phyloP scores from a whole-genome alignment of 768 basidiomycete species.

The Obba rivulosa region DNA sequence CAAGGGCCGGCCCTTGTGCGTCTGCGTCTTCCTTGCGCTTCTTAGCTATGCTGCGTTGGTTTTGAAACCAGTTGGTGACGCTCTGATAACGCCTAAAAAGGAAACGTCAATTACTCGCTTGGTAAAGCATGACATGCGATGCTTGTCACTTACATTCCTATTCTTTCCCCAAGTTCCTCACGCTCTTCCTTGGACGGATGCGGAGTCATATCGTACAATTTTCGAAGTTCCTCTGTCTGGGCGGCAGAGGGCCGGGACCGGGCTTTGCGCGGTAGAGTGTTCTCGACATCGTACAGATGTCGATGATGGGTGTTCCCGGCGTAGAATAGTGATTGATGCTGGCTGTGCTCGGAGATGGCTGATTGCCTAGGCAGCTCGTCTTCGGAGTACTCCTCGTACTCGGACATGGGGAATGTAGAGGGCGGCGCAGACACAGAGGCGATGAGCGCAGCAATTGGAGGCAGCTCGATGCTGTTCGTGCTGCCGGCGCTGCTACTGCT shows the following conservation, averaged over 20 bases:
- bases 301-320: conserved; percentile 44
- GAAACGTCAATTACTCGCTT: conserved; percentile 13
- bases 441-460: conserved; percentile 36
- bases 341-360: conserved; percentile 8
- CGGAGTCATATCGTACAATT: conserved; percentile 55
- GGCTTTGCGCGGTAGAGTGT: conserved; percentile 51
- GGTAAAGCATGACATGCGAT: conserved; percentile 8
- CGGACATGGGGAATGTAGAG: conserved; percentile 23
- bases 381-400: conserved; percentile 43
- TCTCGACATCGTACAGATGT: conserved; percentile 40
- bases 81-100: conserved; percentile 67
- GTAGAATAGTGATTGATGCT: conserved; percentile 37
- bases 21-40: conserved; percentile 61
- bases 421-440: conserved; percentile 33
- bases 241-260: conserved; percentile 58
- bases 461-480: conserved; percentile 30
- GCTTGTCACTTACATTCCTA: conserved; percentile 62
- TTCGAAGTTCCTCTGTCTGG: conserved; percentile 67
- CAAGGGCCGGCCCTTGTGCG: conserved; percentile 22
- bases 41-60: conserved; percentile 74
- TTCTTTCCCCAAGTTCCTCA: conserved; percentile 56
- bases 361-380: conserved; percentile 30
- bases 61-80: conserved; percentile 86
- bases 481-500: conserved; percentile 19
- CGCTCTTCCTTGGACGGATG: conserved; percentile 68